Conservation (phyloP, 106 monocot genomes). For the Agapanthus africanus region DNA sequence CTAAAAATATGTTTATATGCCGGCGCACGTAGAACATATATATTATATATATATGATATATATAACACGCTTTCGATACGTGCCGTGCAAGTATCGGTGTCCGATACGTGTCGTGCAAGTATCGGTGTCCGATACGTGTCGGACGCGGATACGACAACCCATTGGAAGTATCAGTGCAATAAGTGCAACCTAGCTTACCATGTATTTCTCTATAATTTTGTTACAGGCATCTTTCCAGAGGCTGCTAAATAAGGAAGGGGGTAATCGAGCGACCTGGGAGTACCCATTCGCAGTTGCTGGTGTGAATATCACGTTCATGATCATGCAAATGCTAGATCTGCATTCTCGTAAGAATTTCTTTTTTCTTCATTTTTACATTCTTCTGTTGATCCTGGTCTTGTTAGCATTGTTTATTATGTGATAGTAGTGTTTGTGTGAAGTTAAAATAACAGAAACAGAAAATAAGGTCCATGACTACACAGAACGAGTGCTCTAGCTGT, state of each 20-base stretch:
- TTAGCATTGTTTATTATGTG: neutral
- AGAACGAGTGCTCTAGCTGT: neutral
- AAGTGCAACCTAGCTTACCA: too few species aligned
- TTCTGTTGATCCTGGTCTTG: neutral
- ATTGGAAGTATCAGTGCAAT: too few species aligned
- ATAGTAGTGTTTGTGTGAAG: neutral
- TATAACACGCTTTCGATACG: too few species aligned
- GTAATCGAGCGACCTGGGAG: constrained; percentile 77
- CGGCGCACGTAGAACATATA: too few species aligned
- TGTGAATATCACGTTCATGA: constrained; percentile 92
- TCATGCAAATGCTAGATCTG: constrained; percentile 90
- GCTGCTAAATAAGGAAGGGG: constrained; percentile 69
- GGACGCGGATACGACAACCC: too few species aligned
- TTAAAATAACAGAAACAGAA: neutral
- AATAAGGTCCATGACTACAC: neutral
- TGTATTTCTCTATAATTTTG: neutral
- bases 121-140: too few species aligned
- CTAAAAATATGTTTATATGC: too few species aligned
- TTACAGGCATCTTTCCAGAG: constrained; percentile 71
- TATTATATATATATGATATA: too few species aligned
- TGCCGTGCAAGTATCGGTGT: too few species aligned
- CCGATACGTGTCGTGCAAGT: too few species aligned
- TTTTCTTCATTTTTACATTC: neutral
- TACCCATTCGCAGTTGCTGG: constrained; percentile 96
- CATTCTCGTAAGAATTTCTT: constrained; percentile 47